Conservation (phyloP, 164 flowering plant genomes). For the Annona squamosa region DNA sequence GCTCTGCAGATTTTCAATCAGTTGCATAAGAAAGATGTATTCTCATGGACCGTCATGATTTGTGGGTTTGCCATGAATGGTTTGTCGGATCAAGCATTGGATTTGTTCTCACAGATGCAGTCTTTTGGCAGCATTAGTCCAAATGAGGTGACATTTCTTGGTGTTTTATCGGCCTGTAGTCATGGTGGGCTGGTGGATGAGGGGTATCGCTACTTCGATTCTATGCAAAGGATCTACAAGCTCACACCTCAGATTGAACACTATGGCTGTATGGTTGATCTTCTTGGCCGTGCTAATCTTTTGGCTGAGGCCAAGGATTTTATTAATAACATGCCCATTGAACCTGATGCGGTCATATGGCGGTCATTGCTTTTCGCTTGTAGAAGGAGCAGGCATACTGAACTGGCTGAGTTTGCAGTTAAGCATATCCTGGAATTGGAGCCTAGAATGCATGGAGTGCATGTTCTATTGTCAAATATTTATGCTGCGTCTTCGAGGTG, state of each 20-base stretch:
- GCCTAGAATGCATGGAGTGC: slow-evolving; percentile 22
- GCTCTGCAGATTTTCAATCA: slow-evolving; percentile 24
- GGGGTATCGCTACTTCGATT: slow-evolving; percentile 18
- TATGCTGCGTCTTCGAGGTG: slow-evolving; percentile 29
- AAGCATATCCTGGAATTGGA: slow-evolving; percentile 22
- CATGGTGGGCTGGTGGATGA: slow-evolving; percentile 32
- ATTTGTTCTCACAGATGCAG: slow-evolving; percentile 24
- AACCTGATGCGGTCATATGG: slow-evolving; percentile 37
- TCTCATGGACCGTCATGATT: slow-evolving; percentile 32
- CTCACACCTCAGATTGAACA: slow-evolving; percentile 27
- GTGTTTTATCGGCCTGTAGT: slow-evolving; percentile 30
- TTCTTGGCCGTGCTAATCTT: slow-evolving; percentile 33
- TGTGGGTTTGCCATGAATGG: slow-evolving; percentile 35
- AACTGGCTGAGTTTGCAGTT: slow-evolving; percentile 27
- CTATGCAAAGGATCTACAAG: slow-evolving; percentile 22
- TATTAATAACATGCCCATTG: slow-evolving; percentile 21
- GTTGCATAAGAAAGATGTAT: slow-evolving; percentile 21
- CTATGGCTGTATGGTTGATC: slow-evolving; percentile 33
- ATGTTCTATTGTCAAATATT: slow-evolving; percentile 27
- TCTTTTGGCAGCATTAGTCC: slow-evolving; percentile 18
- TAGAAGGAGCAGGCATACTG: slow-evolving; percentile 14
- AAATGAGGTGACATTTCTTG: slow-evolving; percentile 31
- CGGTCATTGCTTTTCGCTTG: slow-evolving; percentile 29
- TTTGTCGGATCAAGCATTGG: slow-evolving; percentile 17
- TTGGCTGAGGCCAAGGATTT: slow-evolving; percentile 22